phyloP scores from a whole-genome alignment of 1,284 basidiomycete genomes.

The Wolfiporia cocos region DNA sequence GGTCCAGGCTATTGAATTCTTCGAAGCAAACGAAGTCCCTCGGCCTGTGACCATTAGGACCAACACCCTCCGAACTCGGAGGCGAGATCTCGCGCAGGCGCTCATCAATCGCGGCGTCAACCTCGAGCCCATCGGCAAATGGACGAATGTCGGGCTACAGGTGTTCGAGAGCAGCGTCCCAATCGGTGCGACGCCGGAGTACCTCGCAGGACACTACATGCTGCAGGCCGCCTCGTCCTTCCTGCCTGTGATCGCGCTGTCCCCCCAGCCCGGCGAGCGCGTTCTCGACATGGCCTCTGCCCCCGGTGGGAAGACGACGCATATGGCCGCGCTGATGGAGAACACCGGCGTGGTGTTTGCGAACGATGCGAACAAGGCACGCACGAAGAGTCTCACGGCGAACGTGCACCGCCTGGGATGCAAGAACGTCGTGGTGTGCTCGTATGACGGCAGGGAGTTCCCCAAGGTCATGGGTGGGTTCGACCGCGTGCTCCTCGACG shows the following conservation, averaged over 20 bases:
- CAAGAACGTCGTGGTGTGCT: conserved; percentile 97
- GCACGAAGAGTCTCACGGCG: conserved; percentile 94
- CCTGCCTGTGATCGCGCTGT: conserved; percentile 95
- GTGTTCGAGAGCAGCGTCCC: conserved; percentile 97
- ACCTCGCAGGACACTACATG: conserved; percentile 99
- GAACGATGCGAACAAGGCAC: conserved; percentile 93
- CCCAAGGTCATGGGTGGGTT: conserved; percentile 99
- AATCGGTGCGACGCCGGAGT: conserved; percentile 97
- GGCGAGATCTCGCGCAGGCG: conserved; percentile 91
- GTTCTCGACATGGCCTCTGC: conserved; percentile 99
- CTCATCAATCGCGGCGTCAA: conserved; percentile 96
- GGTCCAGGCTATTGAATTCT: conserved; percentile 89
- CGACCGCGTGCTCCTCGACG: conserved; percentile 93
- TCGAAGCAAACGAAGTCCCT: conserved; percentile 96
- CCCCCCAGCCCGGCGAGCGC: conserved; percentile 90
- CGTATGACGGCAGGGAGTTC: conserved; percentile 96
- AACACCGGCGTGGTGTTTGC: conserved; percentile 99
- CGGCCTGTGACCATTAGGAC: conserved; percentile 98
- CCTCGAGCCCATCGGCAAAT: conserved; percentile 97
- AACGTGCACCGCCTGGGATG: conserved; percentile 97
- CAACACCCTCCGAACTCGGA: conserved; percentile 91
- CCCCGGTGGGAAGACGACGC: conserved; percentile 96
- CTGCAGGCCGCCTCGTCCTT: conserved; percentile 98
- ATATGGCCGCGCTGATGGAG: conserved; percentile 93
- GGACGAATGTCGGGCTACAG: conserved; percentile 97